These are phyloP conservation scores for Aegilops umbellulata DNA, from an alignment of 176 grass and related monocot species.

Conservation along the genomic window DNA sequence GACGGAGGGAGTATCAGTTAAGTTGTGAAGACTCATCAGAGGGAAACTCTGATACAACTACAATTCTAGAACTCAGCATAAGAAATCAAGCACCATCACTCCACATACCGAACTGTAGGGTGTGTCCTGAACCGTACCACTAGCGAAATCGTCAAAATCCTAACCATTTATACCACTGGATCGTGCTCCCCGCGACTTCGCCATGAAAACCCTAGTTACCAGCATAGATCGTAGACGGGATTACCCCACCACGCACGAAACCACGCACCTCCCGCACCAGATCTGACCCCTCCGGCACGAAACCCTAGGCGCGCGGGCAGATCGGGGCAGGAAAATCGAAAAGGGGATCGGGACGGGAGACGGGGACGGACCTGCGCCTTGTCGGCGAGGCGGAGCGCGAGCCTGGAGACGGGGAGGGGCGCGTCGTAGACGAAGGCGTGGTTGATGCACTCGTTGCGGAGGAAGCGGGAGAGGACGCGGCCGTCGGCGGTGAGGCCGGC, in stretches of 20 bases:
- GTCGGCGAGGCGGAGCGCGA: slow-evolving; percentile 80
- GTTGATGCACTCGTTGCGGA: slow-evolving; percentile 95
- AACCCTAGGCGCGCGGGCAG: background rate
- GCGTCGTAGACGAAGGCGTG: slow-evolving; percentile 89
- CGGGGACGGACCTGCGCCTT: slow-evolving; percentile 73
- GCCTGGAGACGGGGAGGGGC: slow-evolving; percentile 70
- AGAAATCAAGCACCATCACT: background rate
- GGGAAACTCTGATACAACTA: background rate
- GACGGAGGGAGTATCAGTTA: no score
- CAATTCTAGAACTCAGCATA: background rate
- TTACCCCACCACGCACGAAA: background rate
- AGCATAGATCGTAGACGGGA: background rate
- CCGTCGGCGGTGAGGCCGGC: slow-evolving; percentile 89
- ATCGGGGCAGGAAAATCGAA: background rate
- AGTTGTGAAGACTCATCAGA: no score
- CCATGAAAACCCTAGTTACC: background rate
- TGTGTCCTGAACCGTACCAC: background rate
- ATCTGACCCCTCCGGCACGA: slow-evolving; percentile 1
- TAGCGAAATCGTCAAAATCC: background rate
- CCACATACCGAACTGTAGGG: background rate
- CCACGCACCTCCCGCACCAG: background rate
- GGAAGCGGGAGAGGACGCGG: slow-evolving; percentile 72
- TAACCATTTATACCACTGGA: background rate
- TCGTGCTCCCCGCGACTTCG: background rate
- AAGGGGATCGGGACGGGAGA: background rate